Evolutionary conservation across 306 rosid species (phyloP).

Genomic region (Malus asiatica): DNA sequence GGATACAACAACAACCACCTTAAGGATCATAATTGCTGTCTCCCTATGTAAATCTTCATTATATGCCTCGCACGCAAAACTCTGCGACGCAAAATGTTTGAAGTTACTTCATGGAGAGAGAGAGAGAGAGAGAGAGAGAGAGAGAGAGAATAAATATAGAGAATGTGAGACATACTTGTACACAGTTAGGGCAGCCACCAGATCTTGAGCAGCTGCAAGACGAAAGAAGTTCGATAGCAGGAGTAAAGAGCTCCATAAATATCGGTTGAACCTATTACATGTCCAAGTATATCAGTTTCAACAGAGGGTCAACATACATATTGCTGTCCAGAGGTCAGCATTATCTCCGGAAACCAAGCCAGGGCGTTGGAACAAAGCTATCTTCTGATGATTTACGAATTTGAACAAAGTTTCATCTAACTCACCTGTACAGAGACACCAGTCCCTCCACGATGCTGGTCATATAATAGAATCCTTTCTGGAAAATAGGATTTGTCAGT

Average conservation of each 20-base stretch:
- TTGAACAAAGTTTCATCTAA: background rate
- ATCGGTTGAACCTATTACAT: constrained; percentile 62
- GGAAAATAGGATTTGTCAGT: constrained; percentile 66
- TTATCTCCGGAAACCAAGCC: background rate
- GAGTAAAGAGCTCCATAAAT: constrained; percentile 57
- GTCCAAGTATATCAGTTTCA: constrained; percentile 1
- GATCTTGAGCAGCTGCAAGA: constrained; percentile 54
- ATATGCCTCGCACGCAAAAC: constrained; percentile 69
- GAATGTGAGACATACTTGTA: constrained; percentile 49
- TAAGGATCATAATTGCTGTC: constrained; percentile 70
- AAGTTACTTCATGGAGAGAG: background rate
- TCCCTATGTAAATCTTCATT: constrained; percentile 83
- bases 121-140: background rate
- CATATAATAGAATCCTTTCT: constrained; percentile 80
- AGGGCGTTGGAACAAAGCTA: background rate
- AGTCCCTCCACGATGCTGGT: constrained; percentile 83
- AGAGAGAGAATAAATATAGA: background rate
- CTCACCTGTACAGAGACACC: constrained; percentile 71
- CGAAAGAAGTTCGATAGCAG: constrained; percentile 79
- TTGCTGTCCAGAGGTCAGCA: background rate
- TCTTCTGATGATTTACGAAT: background rate
- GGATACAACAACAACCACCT: constrained; percentile 38
- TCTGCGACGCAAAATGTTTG: constrained; percentile 35
- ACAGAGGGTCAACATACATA: background rate
- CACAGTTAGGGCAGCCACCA: constrained; percentile 79